Percentiles rank a stretch among this genome's conserved stretches.
These are phyloP conservation scores for Pyrenula massariospora DNA, from an alignment of 495 filamentous ascomycete species.

Conservation along the genomic window DNA sequence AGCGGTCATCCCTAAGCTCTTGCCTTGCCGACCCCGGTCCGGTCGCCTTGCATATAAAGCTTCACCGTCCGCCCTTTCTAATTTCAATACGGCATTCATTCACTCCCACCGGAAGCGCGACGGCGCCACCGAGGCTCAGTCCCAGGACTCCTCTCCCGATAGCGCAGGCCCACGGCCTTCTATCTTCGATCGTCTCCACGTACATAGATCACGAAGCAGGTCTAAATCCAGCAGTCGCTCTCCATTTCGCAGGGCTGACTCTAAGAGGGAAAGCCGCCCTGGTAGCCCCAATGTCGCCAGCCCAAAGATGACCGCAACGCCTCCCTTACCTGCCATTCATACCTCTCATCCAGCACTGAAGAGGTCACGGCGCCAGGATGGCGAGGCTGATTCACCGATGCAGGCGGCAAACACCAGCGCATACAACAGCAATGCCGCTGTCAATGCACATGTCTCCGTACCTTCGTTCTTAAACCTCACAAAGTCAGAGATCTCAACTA, in stretches of 20 bases:
- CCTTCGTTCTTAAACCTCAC: neutral
- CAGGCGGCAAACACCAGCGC: neutral
- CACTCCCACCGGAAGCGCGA: neutral
- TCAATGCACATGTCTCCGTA: neutral
- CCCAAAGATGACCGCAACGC: neutral
- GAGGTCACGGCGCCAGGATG: neutral
- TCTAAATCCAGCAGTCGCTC: neutral
- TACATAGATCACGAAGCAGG: neutral
- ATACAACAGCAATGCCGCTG: neutral
- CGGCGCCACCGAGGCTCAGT: neutral
- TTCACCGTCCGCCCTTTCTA: neutral
- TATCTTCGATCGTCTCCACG: neutral
- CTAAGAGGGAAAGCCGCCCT: neutral
- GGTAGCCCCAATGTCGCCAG: neutral
- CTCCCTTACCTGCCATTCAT: neutral
- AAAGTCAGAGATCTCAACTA: conserved; percentile 28
- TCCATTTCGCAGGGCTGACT: neutral
- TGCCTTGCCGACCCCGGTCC: neutral
- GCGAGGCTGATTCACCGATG: neutral
- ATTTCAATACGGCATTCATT: neutral
- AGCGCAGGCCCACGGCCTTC: neutral
- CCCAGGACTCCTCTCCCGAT: neutral
- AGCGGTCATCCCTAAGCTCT: neutral
- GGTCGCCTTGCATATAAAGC: neutral
- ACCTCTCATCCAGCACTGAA: neutral